Evolutionary conservation across 768 basidiomycete species (phyloP), one percentile per base, ranked within the genome.

Genomic region (Xerocomellus chrysenteron): DNA sequence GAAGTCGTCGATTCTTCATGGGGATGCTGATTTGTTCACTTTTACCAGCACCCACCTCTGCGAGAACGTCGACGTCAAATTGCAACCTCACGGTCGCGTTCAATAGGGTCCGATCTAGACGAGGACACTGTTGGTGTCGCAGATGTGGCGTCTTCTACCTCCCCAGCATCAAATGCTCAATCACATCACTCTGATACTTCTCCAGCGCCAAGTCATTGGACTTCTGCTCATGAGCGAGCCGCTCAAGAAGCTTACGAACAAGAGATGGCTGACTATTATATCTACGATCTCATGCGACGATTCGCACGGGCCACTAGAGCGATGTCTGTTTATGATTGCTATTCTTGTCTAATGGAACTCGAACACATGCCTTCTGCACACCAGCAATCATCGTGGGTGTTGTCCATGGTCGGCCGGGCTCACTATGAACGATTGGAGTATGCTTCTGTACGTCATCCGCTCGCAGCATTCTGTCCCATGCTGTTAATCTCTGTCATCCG

Each of bases 381-480:
- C 55, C 86, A 90, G 68, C 77, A 83, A 54, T 88, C 88, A 39
- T 80, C 88, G 50, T 88, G 83, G 78, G 88, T 91, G 43, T 77
- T 94, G 65, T 84, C 87, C 17, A 84, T 95, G 80, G 81, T 90
- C 14, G 97, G 90, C 13, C 84, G 86, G 70, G 91, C 91, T 49
- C 87, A 92, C 68, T 97, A 93, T 72, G 97, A 98, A 73, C 81
- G 84, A 71, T 82, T 88, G 57, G 88, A 98, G 67, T 98, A 97
- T 76, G 78, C 84, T 58, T 83, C 87, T 74, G 95, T 98, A 75
- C 71, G 93, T 72, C 59, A 73, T 52, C 30, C 54, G 30, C 50
- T 47, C 53, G 13, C 50, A 49, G 46, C 43, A 39, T 40, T 60
- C 44, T 54, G 43, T 55, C 30, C 19, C 53, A 46, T 26, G 50